Evolutionary conservation across 78 protist species (phyloP).

Genomic region (Cyanophora paradoxa): DNA sequence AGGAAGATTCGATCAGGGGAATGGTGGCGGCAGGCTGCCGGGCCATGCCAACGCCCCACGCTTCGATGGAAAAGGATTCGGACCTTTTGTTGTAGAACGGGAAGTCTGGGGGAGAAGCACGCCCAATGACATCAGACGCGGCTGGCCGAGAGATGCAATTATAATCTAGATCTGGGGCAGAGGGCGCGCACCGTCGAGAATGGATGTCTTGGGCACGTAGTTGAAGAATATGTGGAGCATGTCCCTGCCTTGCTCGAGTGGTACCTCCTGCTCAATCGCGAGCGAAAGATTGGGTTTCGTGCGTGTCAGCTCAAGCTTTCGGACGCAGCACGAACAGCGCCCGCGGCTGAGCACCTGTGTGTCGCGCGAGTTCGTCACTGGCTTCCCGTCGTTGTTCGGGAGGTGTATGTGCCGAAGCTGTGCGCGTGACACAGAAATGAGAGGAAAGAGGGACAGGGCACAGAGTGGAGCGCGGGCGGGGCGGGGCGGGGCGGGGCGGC

Average conservation of each 20-base stretch:
- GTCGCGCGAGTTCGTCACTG: constrained; percentile 34
- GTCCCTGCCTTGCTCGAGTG: constrained; percentile 7
- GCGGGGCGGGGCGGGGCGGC: constrained; percentile 1
- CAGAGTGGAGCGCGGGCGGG: not conserved
- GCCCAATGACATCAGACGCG: no score
- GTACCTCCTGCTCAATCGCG: not conserved
- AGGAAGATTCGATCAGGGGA: no score
- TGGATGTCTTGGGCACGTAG: not conserved
- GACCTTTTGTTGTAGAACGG: not conserved
- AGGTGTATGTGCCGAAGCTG: constrained; percentile 13
- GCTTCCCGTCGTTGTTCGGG: constrained; percentile 21
- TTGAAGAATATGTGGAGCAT: not conserved
- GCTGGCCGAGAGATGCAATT: no score
- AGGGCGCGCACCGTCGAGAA: no score
- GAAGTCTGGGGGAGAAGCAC: no score
- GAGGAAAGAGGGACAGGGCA: not conserved
- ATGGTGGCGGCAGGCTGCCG: no score
- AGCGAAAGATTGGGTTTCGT: not conserved
- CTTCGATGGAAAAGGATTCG: no score
- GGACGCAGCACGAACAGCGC: not conserved
- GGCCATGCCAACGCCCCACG: no score
- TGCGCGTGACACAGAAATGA: not conserved
- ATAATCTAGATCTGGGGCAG: no score
- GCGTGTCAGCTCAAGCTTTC: no score
- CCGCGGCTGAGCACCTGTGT: not conserved